These are phyloP conservation scores for Coprinopsis marcescibilis DNA, from an alignment of 768 basidiomycete species.

Conservation along the genomic window DNA sequence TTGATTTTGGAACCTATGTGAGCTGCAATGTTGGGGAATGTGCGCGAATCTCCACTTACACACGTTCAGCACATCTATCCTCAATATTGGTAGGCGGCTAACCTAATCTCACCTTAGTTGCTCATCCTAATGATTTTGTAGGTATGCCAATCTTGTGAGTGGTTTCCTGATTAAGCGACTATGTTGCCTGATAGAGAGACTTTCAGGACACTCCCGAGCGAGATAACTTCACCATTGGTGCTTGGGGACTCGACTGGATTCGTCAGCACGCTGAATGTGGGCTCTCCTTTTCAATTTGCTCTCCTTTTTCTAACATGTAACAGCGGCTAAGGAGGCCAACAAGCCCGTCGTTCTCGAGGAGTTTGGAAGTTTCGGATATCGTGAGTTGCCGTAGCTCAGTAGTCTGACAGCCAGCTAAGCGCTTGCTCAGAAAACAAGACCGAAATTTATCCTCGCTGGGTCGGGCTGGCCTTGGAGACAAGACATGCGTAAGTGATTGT, in stretches of 20 bases:
- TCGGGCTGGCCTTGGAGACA: conserved; percentile 40
- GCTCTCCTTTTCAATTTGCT: conserved; percentile 1
- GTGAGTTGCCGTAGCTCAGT: conserved; percentile 23
- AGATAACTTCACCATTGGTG: conserved; percentile 41
- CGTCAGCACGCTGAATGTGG: conserved; percentile 42
- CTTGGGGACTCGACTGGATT: conserved; percentile 58
- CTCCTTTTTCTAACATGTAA: background rate
- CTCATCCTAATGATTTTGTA: conserved; percentile 10
- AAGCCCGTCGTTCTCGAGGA: conserved; percentile 64
- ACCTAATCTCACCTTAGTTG: background rate
- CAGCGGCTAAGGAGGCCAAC: conserved; percentile 44
- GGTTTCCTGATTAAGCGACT: background rate
- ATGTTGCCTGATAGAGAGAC: background rate
- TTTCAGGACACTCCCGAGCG: conserved; percentile 36
- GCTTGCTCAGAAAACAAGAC: conserved; percentile 39
- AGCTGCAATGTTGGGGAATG: conserved; percentile 9
- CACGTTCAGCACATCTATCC: conserved; percentile 38
- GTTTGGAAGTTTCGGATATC: conserved; percentile 44
- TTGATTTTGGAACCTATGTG: conserved; percentile 54
- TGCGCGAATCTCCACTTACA: conserved; percentile 16
- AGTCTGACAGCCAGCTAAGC: background rate
- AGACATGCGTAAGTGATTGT: conserved; percentile 38
- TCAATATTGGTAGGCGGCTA: conserved; percentile 29
- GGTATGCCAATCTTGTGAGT: conserved; percentile 33
- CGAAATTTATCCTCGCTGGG: conserved; percentile 45